Base-by-base conservation (phyloP, 2,329 filamentous ascomycete species). In the Chalaropsis ovoidea region DNA sequence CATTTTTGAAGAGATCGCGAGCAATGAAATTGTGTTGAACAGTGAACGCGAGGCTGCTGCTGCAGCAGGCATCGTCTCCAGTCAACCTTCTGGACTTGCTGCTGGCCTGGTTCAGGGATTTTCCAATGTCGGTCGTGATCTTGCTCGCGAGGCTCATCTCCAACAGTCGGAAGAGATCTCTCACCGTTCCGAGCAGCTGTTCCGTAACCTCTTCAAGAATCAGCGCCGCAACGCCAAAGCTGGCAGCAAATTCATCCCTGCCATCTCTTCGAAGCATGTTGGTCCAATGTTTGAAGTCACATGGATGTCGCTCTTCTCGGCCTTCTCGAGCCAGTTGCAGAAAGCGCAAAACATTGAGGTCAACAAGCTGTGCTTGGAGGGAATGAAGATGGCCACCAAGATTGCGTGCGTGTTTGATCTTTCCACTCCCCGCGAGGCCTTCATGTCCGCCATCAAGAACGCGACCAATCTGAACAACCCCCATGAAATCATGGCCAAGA, bases 291-390 rank as follows among this genome's bases (percentile, higher is more conserved):
- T 99, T 72, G 92, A 96, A 71, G 91, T 96, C 27, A 95, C 91
- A 0, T 99, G 94, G 94, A 99, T 97, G 93, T 96, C 93, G 10
- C 95, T 96, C 75, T 88, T 99, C 72, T 97, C 93, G 4, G 92
- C 92, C 0, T 81, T 99, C 31, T 96, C 93, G 1, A 92, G 89
- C 62, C 89, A 95, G 70, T 92, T 94, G 74, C 94, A 97, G 71
- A 92, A 96, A 72, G 88, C 90, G 0, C 89, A 95, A 70, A 96
- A 96, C 71, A 80, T 96, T 3, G 91, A 96, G 70, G 89, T 94
- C 17, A 92, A 96, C 74, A 90, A 87, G 72, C 77, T 96, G 6
- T 99, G 94, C 72, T 87, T 99, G 71, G 93, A 99, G 72, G 94
- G 94, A 2, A 90, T 97, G 81, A 95, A 92, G 74, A 81, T 99